phyloP scores from a whole-genome alignment of 2,329 filamentous ascomycete genomes.

The Nemania bipapillata region DNA sequence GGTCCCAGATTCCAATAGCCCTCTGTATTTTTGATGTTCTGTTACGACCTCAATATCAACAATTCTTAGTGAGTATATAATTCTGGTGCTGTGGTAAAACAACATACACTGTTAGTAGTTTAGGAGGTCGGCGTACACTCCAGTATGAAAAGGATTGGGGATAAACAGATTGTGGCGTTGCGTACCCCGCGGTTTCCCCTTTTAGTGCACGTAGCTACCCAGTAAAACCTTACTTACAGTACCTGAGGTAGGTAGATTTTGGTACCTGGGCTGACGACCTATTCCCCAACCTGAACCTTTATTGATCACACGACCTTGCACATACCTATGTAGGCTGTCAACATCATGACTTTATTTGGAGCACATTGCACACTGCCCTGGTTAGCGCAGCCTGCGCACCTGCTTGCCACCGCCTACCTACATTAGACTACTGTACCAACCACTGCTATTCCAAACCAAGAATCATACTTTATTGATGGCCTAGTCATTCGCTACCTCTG shows the following conservation, averaged over 20 bases:
- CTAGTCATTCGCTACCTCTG: background rate
- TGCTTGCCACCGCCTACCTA: too few relatives aligned
- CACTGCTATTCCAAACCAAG: background rate
- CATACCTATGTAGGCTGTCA: conserved; percentile 8
- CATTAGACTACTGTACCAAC: too few relatives aligned
- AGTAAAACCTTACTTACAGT: background rate
- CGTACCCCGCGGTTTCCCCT: conserved; percentile 33
- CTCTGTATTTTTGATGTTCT: background rate
- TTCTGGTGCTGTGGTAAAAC: too few relatives aligned
- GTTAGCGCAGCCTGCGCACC: background rate
- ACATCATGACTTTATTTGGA: conserved; percentile 19
- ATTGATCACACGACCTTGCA: conserved; percentile 30
- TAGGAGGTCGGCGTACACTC: too few relatives aligned
- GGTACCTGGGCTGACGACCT: conserved; percentile 2
- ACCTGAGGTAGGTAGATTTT: background rate
- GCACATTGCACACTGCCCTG: background rate
- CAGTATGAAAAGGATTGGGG: background rate
- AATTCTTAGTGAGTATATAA: background rate
- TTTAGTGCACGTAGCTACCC: conserved; percentile 1
- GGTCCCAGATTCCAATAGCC: background rate
- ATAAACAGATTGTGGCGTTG: conserved; percentile 5
- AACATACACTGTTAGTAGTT: too few relatives aligned
- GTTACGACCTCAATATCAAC: background rate
- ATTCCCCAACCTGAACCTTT: conserved; percentile 1
- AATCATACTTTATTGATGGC: background rate